Base-by-base conservation (phyloP, 2,329 filamentous ascomycete species). In the Talaromyces sp. region DNA sequence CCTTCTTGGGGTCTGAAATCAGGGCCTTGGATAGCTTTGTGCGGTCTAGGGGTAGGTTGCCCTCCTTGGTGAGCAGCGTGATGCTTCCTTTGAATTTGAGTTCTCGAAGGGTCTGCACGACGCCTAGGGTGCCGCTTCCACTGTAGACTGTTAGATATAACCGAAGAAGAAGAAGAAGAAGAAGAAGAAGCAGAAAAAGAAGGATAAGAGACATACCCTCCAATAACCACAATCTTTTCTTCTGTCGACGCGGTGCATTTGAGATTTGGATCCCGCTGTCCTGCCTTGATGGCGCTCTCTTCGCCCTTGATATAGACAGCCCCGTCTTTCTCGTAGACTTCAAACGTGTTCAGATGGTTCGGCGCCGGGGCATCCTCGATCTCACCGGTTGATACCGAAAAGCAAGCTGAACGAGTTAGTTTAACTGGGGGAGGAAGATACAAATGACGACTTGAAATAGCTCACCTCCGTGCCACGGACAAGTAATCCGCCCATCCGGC, bases 11-110 rank as follows among this genome's bases (percentile, higher is more conserved):
- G 72, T 99, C 94, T 6, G 90, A 86, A 65, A 97, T 84, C 12
- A 99, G 82, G 0, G 94, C 92, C 78, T 99, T 99, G 71, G 93
- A 97, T 50, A 99, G 84, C 81, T 98, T 98, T 10, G 95, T 92
- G 23, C 95, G 87, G 78, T 99, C 95, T 69, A 98, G 93, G 34
- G 93, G 93, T 36, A 89, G 83, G 73, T 95, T 89, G 27, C 90
- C 89, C 76, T 99, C 95, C 66, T 85, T 88, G 12, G 90, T 88
- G 69, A 99, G 87, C 69, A 96, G 81, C 0, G 92, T 96, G 67
- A 99, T 87, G 60, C 85, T 80, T 14, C 92, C 94, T 5, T 82
- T 83, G 80, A 88, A 98, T 33, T 93, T 92, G 65, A 89, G 87
- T 65, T 90, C 89, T 51, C 94, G 88, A 16, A 99, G 85, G 12